phyloP scores from a whole-genome alignment of 2,329 filamentous ascomycete species.

The Endoconidiophora laricicola region DNA sequence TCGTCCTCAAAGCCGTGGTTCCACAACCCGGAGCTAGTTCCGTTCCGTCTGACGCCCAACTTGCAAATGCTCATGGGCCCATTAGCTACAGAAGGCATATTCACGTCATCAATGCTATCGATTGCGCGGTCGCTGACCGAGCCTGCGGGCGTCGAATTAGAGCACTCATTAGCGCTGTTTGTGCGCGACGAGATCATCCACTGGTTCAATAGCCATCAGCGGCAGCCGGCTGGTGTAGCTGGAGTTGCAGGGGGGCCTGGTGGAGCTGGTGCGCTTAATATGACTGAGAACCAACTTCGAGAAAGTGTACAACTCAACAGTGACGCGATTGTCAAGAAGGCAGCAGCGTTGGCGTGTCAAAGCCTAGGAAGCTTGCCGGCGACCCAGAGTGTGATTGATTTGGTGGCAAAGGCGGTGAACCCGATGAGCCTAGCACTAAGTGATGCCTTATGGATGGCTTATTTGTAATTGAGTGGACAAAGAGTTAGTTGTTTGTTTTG shows the following conservation, averaged over 20 bases:
- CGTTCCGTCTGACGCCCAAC: conserved; percentile 93
- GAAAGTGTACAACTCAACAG: conserved; percentile 75
- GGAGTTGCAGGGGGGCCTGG: neutral
- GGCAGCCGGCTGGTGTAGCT: conserved; percentile 20
- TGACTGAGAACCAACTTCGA: conserved; percentile 47
- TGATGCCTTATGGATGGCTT: conserved; percentile 95
- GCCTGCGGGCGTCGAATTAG: conserved; percentile 64
- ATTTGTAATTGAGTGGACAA: conserved; percentile 41
- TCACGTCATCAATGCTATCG: conserved; percentile 87
- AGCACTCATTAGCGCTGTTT: conserved; percentile 85
- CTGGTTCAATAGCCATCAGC: conserved; percentile 75
- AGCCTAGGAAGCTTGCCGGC: conserved; percentile 72
- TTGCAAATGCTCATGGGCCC: conserved; percentile 93
- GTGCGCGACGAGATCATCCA: conserved; percentile 96
- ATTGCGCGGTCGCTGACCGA: conserved; percentile 89
- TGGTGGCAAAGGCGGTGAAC: conserved; percentile 84
- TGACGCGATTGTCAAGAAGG: conserved; percentile 81
- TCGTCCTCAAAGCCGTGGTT: conserved; percentile 72
- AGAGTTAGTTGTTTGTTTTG: neutral
- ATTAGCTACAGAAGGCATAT: conserved; percentile 88
- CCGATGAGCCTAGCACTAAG: conserved; percentile 75
- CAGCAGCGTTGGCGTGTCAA: conserved; percentile 63
- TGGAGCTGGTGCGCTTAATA: conserved; percentile 24
- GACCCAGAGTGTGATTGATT: conserved; percentile 91
- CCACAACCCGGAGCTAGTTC: conserved; percentile 87